Conservation (phyloP, 2,329 filamentous ascomycete species). For the Ophiostoma tasmaniense region DNA sequence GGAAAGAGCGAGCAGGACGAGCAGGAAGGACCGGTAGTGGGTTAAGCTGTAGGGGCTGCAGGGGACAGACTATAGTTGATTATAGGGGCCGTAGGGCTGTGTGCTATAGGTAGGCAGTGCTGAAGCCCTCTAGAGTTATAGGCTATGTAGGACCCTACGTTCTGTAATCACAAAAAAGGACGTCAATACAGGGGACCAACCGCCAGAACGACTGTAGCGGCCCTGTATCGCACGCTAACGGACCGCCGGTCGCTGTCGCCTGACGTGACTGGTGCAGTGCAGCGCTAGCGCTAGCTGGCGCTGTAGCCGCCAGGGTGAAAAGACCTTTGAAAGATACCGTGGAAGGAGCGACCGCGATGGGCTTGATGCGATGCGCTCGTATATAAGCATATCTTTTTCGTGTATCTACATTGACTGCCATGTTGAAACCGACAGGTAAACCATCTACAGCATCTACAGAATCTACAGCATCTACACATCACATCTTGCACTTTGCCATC, state of each 20-base stretch:
- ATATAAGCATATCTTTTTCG: not conserved
- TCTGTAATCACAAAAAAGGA: not conserved
- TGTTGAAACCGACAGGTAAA: not conserved
- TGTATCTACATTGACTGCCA: too few species aligned
- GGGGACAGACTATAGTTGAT: too few species aligned
- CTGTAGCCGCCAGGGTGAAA: constrained; percentile 14
- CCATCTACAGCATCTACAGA: not conserved
- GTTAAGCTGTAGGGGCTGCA: too few species aligned
- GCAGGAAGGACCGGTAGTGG: not conserved
- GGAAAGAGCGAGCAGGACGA: constrained; percentile 8
- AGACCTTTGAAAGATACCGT: not conserved
- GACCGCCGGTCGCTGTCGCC: constrained; percentile 4
- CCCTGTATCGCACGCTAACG: not conserved
- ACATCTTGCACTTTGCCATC: not conserved
- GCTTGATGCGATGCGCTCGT: not conserved
- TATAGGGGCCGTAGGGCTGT: not conserved
- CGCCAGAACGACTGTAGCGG: not conserved
- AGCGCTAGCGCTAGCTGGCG: constrained; percentile 11
- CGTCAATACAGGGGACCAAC: not conserved
- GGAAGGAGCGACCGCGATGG: constrained; percentile 6
- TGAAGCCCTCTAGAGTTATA: not conserved
- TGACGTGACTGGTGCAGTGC: not conserved
- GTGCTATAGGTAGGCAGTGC: not conserved
- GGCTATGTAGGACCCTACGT: not conserved
- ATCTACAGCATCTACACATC: not conserved